Percentiles rank a stretch among this genome's conserved stretches.
Evolutionary conservation across 495 filamentous ascomycete genomes (phyloP).

Genomic region (Talaromyces stipitatus): DNA sequence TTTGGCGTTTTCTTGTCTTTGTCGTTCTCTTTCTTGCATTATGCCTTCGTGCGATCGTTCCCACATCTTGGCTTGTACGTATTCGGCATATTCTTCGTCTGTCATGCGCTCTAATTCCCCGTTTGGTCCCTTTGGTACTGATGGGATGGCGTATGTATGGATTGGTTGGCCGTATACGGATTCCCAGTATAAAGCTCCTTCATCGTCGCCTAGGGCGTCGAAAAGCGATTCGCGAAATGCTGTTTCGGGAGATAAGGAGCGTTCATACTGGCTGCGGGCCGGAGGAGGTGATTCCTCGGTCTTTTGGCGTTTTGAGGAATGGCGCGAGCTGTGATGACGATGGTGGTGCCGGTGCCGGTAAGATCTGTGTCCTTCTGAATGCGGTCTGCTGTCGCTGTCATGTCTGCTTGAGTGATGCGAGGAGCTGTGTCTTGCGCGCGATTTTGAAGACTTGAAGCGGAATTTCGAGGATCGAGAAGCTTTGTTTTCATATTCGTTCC

Average conservation of each 20-base stretch:
- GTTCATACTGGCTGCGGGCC: constrained; percentile 1
- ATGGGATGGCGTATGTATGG: constrained; percentile 49
- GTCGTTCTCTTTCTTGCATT: constrained; percentile 54
- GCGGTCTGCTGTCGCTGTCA: constrained; percentile 10
- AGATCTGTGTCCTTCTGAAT: constrained; percentile 2
- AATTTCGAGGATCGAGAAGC: constrained; percentile 37
- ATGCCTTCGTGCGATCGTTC: constrained; percentile 70
- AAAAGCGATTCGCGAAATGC: constrained; percentile 96
- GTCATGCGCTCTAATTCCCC: constrained; percentile 77
- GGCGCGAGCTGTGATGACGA: constrained; percentile 26
- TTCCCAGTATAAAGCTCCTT: constrained; percentile 93
- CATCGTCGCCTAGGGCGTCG: constrained; percentile 97
- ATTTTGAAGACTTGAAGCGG: constrained; percentile 48
- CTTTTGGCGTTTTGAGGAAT: constrained; percentile 8
- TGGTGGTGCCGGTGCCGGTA: constrained; percentile 11
- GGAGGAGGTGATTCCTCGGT: constrained; percentile 3
- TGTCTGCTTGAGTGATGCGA: background rate
- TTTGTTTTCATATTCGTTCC: constrained; percentile 10
- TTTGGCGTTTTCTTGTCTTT: constrained; percentile 46
- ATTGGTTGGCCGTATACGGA: constrained; percentile 91
- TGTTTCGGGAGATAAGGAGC: constrained; percentile 44
- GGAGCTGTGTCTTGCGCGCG: background rate
- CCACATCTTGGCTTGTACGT: constrained; percentile 87
- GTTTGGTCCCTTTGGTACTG: constrained; percentile 24
- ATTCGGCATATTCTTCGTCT: constrained; percentile 82